Evolutionary conservation across 1,284 basidiomycete species (phyloP), one percentile per base, ranked within the genome.

Genomic region (Tausonia pullulans): DNA sequence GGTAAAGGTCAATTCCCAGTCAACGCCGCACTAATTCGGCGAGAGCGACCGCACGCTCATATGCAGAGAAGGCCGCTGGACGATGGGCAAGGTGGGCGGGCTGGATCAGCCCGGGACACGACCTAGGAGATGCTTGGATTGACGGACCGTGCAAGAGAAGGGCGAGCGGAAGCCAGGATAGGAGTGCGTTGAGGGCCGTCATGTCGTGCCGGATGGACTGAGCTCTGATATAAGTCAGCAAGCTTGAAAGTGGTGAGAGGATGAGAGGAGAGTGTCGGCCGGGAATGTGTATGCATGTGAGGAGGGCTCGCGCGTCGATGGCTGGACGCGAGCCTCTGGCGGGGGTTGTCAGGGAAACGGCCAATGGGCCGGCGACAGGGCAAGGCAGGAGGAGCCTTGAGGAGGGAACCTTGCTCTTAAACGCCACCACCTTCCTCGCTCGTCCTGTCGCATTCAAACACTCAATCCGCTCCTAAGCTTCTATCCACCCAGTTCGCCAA

Each of bases 41-140:
- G 27, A 27, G 27, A 27, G 27, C 27, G 39, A 13, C 1, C 62
- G 40, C 39, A 63, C 62, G 49, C 46, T 63, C 62, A 11, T 63
- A 63, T 3, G 62, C 53, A 2, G 62, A 63, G 41, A 58, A 63
- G 27, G 62, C 62, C 43, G 62, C 62, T 63, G 62, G 9, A 13
- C 44, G 49, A 7, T 13, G 27, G 5, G 48, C 13, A 51, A 16
- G 40, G 51, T 4, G 40, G 40, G 55, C 39, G 43, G 41, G 43
- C 54, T 16, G 61, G 27, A 45, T 5, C 10, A 16, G 49, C 3
- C 1, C 27, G 27, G 14, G 4, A 39, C 44, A 14, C 41, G 9
- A 14, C 11, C 43, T 16, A 45, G 43, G 53, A 6, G 14, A 27
- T 27, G 27, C 27, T 27, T 27, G 27, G 27, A 27, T 27, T 27